Percentiles rank a stretch among this genome's conserved stretches.
These are phyloP conservation scores for Kondoa subrosea DNA, from an alignment of 768 basidiomycete species.

Conservation along the genomic window DNA sequence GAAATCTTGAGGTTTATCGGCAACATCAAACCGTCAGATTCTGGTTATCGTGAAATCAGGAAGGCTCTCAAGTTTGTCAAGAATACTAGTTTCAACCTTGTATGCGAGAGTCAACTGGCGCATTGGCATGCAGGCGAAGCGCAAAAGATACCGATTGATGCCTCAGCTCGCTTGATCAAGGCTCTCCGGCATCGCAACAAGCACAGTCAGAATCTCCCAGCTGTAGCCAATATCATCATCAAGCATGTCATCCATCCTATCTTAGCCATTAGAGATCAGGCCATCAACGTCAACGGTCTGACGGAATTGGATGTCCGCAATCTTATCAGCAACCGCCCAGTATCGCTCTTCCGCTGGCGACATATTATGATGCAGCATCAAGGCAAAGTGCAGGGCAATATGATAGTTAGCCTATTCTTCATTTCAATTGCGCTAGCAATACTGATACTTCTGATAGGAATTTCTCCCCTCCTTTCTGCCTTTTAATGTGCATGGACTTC, in stretches of 20 bases:
- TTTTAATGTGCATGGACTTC: background rate
- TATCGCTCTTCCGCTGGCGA: background rate
- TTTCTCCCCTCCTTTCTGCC: background rate
- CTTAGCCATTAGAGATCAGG: background rate
- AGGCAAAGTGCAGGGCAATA: background rate
- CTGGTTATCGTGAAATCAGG: background rate
- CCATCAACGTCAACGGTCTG: background rate
- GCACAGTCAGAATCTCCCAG: background rate
- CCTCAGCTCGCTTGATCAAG: background rate
- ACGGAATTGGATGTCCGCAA: background rate
- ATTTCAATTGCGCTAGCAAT: background rate
- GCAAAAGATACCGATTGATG: background rate
- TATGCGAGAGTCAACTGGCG: background rate
- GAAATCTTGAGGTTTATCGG: background rate
- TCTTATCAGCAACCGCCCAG: background rate
- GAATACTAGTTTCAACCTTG: background rate
- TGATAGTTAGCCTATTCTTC: background rate
- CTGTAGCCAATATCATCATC: background rate
- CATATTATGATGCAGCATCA: background rate
- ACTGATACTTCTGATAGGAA: background rate
- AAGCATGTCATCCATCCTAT: background rate
- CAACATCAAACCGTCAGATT: background rate
- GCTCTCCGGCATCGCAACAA: background rate
- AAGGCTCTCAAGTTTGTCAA: background rate
- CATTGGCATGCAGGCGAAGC: background rate